Conservation (phyloP, 345 rosid genomes). For the Passiflora organensis region DNA sequence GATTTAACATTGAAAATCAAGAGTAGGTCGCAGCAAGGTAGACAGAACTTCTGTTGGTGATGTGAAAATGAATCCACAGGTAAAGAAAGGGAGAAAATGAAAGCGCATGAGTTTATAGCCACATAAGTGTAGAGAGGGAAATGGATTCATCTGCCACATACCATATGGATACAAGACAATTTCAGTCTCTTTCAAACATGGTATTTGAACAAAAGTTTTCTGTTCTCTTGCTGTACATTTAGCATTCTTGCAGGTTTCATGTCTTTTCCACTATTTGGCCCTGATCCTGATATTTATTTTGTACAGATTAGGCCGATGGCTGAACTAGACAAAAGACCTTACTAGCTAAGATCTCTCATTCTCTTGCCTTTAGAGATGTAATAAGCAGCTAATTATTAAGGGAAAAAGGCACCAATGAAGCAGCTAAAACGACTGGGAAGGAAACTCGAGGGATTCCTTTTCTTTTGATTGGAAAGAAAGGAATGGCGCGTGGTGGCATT, state of each 20-base stretch:
- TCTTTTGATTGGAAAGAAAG: not conserved
- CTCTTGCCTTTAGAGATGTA: not conserved
- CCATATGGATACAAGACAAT: not conserved
- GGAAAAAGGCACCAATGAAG: not conserved
- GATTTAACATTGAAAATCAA: not conserved
- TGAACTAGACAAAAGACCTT: not conserved
- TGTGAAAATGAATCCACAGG: not conserved
- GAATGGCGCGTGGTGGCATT: not conserved
- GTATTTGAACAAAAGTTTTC: slow-evolving; percentile 4
- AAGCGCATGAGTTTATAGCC: slow-evolving; percentile 21
- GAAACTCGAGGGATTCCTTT: too few relatives aligned
- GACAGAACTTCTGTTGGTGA: not conserved
- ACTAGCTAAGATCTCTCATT: not conserved
- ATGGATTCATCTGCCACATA: slow-evolving; percentile 15
- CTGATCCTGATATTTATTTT: not conserved
- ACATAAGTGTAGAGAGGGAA: slow-evolving; percentile 11
- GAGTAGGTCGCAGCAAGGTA: not conserved
- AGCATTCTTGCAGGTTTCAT: not conserved
- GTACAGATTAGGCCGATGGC: not conserved
- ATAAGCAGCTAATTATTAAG: not conserved
- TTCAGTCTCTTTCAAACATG: slow-evolving; percentile 5
- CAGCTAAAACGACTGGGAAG: not conserved
- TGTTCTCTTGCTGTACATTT: slow-evolving; percentile 8
- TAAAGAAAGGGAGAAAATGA: slow-evolving; percentile 22
- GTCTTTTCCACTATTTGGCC: not conserved